Evolutionary conservation across 2,329 filamentous ascomycete species (phyloP), one percentile per base, ranked within the genome.

Genomic region (Arthrinium phaeospermum): DNA sequence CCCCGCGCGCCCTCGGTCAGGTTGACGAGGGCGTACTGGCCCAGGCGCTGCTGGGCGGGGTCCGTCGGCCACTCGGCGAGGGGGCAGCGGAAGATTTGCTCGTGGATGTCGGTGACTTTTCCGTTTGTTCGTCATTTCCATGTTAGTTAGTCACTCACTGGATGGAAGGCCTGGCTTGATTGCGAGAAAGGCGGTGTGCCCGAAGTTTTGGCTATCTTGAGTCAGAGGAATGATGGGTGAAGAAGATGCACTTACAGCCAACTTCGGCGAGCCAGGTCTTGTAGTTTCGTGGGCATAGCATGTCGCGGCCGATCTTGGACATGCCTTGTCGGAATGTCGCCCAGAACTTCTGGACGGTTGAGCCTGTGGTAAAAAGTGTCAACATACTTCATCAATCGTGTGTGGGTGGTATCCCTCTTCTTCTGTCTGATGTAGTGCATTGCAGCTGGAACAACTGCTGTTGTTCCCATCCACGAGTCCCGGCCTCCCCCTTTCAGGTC

Each of bases 181-280:
- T 4, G 13, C 6, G 45, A n/a, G 41, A 30, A 6, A n/a, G 37
- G n/a, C 24, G n/a, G n/a, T 19, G 30, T n/a, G 12, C 12, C 10
- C 16, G 47, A n/a, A 19, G 4, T 8, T 5, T 3, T 49, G 47
- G 22, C 22, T 10, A 19, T 5, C 4, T 30, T 2, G n/a, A 49
- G 47, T n/a, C 10, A 24, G 22, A 7, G 46, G 22, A 24, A 24
- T 13, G 47, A 24, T 12, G 7, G 24, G 13, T 13, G 47, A 24
- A 3, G n/a, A 4, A 13, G 3, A 34, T 64, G 19, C 27, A 72
- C 71, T 69, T 53, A 71, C 71, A 72, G 57, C 71, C 71, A 24
- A 46, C 44, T 44, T 72, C 71, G 14, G 46, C 46, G 14, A 72
- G 69, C 71, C 69, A 71, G 30, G 51, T 30, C 34, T 70, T 72